A percentile compares a stretch with the other conserved stretches of the same genome.
phyloP scores from a whole-genome alignment of 306 rosid species.

The Castanea sativa region DNA sequence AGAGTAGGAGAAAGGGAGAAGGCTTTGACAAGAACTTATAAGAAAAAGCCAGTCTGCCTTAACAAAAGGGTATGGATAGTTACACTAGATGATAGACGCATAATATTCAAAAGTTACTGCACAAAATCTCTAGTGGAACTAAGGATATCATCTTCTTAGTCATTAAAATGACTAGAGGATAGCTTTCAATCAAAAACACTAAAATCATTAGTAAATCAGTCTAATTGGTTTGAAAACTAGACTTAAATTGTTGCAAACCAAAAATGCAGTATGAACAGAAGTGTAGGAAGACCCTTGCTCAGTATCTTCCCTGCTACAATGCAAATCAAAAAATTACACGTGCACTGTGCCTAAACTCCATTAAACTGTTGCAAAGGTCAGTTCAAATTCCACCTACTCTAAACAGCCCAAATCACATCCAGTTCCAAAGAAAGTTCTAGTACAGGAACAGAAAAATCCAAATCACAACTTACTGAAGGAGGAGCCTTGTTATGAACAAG shows the following conservation, averaged over 20 bases:
- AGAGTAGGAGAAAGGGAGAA: background rate
- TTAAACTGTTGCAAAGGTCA: background rate
- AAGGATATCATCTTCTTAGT: background rate
- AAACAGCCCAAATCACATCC: conserved; percentile 6
- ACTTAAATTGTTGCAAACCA: background rate
- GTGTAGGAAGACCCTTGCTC: background rate
- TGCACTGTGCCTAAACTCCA: background rate
- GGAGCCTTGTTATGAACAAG: conserved; percentile 79
- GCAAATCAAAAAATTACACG: background rate
- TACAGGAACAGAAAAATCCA: background rate
- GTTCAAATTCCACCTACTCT: background rate
- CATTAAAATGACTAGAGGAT: background rate
- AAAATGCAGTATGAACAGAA: background rate
- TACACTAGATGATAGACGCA: background rate
- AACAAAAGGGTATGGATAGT: background rate
- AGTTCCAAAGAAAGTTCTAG: background rate
- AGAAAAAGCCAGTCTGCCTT: background rate
- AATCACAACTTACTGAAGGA: conserved; percentile 61
- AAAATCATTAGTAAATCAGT: background rate
- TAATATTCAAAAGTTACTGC: background rate
- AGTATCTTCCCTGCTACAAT: background rate
- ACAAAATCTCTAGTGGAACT: background rate
- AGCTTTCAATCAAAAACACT: background rate
- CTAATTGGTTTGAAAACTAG: background rate
- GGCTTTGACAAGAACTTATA: background rate